phyloP scores from a whole-genome alignment of 202 grass and related monocot species.

The Hordeum pubiflorum region DNA sequence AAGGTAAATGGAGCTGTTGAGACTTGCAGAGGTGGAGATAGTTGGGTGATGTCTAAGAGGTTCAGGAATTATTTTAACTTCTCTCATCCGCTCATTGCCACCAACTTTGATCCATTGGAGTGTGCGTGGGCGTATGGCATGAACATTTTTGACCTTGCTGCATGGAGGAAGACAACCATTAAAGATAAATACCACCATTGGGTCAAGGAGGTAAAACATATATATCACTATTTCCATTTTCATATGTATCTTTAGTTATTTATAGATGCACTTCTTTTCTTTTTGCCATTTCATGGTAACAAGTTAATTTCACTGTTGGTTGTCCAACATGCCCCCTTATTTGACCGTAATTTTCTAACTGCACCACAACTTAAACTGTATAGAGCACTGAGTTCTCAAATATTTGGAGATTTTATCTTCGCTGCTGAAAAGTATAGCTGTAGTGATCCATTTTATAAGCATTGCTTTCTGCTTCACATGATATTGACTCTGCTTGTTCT shows the following conservation, averaged over 20 bases:
- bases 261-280: neutral
- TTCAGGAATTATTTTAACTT: slow-evolving; percentile 99
- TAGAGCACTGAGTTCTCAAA: neutral
- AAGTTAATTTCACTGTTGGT: neutral
- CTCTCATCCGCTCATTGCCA: slow-evolving; percentile 67
- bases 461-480: slow-evolving; percentile 5
- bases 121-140: slow-evolving; percentile 98
- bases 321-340: neutral
- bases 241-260: neutral
- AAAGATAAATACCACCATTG: slow-evolving; percentile 89
- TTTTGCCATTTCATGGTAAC: slow-evolving; percentile 11
- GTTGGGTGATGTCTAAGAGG: slow-evolving; percentile 86
- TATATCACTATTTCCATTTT: neutral
- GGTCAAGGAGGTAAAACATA: slow-evolving; percentile 74
- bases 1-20: slow-evolving; percentile 96
- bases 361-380: neutral
- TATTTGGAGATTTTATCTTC: neutral
- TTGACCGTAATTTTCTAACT: neutral
- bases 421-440: neutral
- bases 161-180: slow-evolving; percentile 82
- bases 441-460: neutral
- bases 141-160: slow-evolving; percentile 80
- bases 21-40: slow-evolving; percentile 77
- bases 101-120: slow-evolving; percentile 68
- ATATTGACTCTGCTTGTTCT: neutral